Evolutionary conservation across 768 basidiomycete genomes (phyloP), one percentile per base, ranked within the genome.

Genomic region (Mycena olivaceomarginata): DNA sequence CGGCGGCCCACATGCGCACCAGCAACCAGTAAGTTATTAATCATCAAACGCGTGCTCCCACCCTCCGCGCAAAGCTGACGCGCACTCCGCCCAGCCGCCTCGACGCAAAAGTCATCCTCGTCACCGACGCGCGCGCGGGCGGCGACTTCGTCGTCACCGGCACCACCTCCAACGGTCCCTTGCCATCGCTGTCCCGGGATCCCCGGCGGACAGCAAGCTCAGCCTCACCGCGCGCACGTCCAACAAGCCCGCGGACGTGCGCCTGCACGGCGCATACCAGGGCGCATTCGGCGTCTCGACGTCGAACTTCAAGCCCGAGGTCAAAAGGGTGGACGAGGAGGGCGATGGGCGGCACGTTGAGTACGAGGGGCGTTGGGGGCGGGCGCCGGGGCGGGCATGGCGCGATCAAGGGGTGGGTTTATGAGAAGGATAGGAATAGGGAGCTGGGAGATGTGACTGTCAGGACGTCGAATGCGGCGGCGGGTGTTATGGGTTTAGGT

Each of bases 181-280:
- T 60, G 18, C 75, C 7, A 64, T 90, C 41, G 67, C 75, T 10
- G 80, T 89, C 75, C 80, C 84, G 15, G 68, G 77, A 43, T 82
- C 86, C 8, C 87, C 89, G 2, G 72, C 84, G 6, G 84, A 85
- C 75, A 84, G 87, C 16, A 77, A 72, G 10, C 84, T 90, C 22
- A 48, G 57, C 40, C 71, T 87, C 41, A 66, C 51, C 0, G 86
- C 82, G 0, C 73, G 59, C 31, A 87, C 88, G 31, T 72, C 82
- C 22, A 90, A 90, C 77, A 75, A 82, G 7, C 85, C 82, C 12
- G 86, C 87, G 5, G 67, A 73, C 13, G 84, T 89, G 57, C 20
- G 22, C 11, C 77, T 90, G 7, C 82, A 86, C 66, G 74, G 81
- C 9, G 81, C 87, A 20, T 90, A 82, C 76, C 87, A 90, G 75